These are phyloP conservation scores for Teunomyces barrocoloradensis DNA, from an alignment of 805 yeast species.

Conservation along the genomic window DNA sequence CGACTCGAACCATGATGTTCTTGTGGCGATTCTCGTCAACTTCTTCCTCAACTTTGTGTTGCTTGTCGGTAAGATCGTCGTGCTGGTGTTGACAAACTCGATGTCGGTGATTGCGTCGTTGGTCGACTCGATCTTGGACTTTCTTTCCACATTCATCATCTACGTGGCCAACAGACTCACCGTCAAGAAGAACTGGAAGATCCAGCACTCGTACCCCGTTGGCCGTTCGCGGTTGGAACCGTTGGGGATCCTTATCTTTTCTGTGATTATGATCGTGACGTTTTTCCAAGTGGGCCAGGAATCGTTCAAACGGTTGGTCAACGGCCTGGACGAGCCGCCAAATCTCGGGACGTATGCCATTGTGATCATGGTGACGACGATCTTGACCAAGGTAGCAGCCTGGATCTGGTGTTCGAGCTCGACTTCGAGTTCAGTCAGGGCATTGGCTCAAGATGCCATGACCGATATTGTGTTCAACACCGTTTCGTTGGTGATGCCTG, in stretches of 20 bases:
- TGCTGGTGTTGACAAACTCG: conserved; percentile 63
- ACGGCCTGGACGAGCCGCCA: conserved; percentile 35
- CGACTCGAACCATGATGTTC: conserved; percentile 43
- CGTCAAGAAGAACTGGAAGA: conserved; percentile 44
- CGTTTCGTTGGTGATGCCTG: conserved; percentile 70
- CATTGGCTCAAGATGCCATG: conserved; percentile 77
- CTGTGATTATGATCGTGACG: conserved; percentile 66
- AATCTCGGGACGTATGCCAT: conserved; percentile 50
- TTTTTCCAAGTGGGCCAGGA: conserved; percentile 72
- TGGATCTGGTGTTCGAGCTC: conserved; percentile 63
- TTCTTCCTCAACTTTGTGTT: conserved; percentile 58
- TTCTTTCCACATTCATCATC: conserved; percentile 71
- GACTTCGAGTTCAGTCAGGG: conserved; percentile 67
- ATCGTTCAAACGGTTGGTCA: conserved; percentile 49
- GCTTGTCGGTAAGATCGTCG: conserved; percentile 57
- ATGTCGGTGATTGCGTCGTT: conserved; percentile 76
- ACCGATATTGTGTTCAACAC: conserved; percentile 74
- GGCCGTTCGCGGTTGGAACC: conserved; percentile 77
- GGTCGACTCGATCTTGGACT: conserved; percentile 70
- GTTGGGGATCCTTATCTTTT: conserved; percentile 71
- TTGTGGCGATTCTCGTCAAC: conserved; percentile 62
- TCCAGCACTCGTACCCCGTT: conserved; percentile 55
- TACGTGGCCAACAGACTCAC: conserved; percentile 56
- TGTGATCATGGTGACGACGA: conserved; percentile 61
- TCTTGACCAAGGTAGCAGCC: conserved; percentile 56